A percentile compares a stretch with the other conserved stretches of the same genome.
These are phyloP conservation scores for Penicillium goetzii DNA, from an alignment of 495 filamentous ascomycete species.

Conservation along the genomic window DNA sequence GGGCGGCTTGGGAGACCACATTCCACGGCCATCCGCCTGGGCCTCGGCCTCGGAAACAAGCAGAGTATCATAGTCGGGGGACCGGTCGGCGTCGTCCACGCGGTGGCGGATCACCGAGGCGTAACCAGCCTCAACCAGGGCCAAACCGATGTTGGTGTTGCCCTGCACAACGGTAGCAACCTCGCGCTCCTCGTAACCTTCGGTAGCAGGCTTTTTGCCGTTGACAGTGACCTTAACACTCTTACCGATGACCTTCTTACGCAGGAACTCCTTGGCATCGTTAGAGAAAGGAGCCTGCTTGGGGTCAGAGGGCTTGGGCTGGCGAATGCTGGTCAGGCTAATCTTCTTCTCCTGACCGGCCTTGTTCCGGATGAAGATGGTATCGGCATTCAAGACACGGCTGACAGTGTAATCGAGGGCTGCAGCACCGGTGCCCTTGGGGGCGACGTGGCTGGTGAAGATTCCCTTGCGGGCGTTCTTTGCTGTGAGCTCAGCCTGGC, in stretches of 20 bases:
- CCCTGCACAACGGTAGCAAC: constrained; percentile 83
- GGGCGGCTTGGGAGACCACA: constrained; percentile 87
- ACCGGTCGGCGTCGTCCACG: constrained; percentile 88
- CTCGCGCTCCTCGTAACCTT: constrained; percentile 92
- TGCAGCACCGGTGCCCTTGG: constrained; percentile 53
- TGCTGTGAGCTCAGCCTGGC: constrained; percentile 85
- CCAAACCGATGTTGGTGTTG: constrained; percentile 83
- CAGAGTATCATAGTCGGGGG: constrained; percentile 90
- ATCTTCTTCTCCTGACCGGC: constrained; percentile 84
- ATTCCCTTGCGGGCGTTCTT: constrained; percentile 72
- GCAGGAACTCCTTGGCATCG: constrained; percentile 93
- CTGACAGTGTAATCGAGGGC: constrained; percentile 80
- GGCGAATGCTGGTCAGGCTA: constrained; percentile 88
- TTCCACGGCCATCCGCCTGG: constrained; percentile 83
- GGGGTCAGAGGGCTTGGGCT: constrained; percentile 80
- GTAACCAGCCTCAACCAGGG: constrained; percentile 88
- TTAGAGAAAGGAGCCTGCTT: constrained; percentile 84
- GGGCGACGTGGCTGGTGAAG: constrained; percentile 75
- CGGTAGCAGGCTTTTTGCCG: constrained; percentile 85
- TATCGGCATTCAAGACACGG: constrained; percentile 87
- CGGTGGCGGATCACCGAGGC: constrained; percentile 92
- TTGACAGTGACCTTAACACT: constrained; percentile 85
- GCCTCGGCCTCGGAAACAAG: constrained; percentile 86
- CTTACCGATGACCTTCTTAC: constrained; percentile 94
- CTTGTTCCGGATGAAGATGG: constrained; percentile 81